phyloP scores from a whole-genome alignment of 2,329 filamentous ascomycete genomes.

The Penicillium sp. region DNA sequence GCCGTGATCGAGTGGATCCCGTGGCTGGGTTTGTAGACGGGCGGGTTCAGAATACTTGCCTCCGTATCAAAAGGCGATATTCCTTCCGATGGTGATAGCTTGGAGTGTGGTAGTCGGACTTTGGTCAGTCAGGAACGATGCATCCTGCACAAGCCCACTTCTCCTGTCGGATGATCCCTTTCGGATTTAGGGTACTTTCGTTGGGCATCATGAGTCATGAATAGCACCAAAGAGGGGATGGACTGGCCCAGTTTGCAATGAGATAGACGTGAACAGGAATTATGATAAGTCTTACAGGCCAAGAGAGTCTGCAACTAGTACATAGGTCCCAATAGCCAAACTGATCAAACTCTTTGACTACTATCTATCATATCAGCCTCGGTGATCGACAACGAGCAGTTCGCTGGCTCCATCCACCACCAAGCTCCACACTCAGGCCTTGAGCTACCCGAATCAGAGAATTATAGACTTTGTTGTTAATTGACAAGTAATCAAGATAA shows the following conservation, averaged over 20 bases:
- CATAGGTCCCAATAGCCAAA: neutral
- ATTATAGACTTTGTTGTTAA: too few species aligned
- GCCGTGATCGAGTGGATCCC: neutral
- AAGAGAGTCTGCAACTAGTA: neutral
- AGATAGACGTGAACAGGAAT: neutral
- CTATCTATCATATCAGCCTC: neutral
- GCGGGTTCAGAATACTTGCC: slow-evolving; percentile 8
- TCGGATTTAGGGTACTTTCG: neutral
- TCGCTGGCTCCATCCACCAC: neutral
- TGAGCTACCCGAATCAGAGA: neutral
- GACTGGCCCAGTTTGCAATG: neutral
- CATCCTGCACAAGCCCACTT: slow-evolving; percentile 10
- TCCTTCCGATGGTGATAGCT: slow-evolving; percentile 16
- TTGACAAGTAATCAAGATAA: neutral
- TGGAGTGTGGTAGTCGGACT: neutral
- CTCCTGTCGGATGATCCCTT: slow-evolving; percentile 9
- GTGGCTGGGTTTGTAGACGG: slow-evolving; percentile 2
- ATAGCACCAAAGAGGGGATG: neutral
- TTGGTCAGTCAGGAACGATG: slow-evolving; percentile 13
- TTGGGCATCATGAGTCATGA: neutral
- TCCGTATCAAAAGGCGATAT: slow-evolving; percentile 8
- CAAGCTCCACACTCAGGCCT: neutral
- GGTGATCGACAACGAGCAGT: neutral
- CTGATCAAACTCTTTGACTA: neutral
- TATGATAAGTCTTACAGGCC: neutral